A percentile compares a stretch with the other conserved stretches of the same genome.
These are phyloP conservation scores for Closterium sp. DNA, from an alignment of 139 green algal genomes.

Conservation along the genomic window DNA sequence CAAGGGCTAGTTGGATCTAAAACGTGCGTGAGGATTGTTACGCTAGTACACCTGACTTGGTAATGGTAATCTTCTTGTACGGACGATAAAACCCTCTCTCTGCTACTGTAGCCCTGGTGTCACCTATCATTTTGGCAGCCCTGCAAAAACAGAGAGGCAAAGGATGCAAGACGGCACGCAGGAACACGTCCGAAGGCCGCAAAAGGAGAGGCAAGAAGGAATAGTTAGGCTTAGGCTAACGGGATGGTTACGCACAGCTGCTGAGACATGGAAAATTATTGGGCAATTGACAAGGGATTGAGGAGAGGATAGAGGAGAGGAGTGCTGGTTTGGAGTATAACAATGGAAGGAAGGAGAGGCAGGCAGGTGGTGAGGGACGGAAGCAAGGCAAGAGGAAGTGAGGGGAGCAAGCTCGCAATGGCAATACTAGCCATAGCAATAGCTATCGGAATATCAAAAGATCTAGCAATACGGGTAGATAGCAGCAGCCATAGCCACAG, in stretches of 20 bases:
- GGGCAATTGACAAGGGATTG: no score
- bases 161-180: not conserved
- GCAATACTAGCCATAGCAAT: no score
- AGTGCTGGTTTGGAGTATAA: no score
- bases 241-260: not conserved
- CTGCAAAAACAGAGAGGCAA: constrained; percentile 28
- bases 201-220: no score
- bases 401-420: no score
- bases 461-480: not conserved
- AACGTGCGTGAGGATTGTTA: no score
- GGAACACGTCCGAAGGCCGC: no score
- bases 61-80: constrained; percentile 25
- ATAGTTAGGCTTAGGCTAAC: not conserved
- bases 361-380: not conserved
- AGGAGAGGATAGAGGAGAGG: not conserved
- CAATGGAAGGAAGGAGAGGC: not conserved
- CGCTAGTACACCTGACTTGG: constrained; percentile 24
- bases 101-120: constrained; percentile 39
- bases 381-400: no score
- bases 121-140: constrained; percentile 31
- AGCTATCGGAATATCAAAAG: not conserved
- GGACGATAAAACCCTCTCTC: constrained; percentile 46
- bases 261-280: no score
- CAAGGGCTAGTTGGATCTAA: not conserved
- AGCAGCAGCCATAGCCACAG: not conserved